These are phyloP conservation scores for Argentina anserina DNA, from an alignment of 306 rosid species.

Conservation along the genomic window DNA sequence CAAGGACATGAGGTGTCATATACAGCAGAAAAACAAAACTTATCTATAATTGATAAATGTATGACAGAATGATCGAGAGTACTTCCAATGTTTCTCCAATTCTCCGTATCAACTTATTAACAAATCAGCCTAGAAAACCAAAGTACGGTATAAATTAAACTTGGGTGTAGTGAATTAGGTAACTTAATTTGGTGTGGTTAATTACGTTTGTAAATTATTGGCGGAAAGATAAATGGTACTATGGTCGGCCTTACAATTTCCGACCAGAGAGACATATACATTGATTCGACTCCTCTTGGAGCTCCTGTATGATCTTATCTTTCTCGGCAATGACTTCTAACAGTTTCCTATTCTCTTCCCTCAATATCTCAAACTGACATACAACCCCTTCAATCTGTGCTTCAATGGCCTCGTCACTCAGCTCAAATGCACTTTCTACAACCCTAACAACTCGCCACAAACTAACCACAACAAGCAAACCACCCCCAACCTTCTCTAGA, in stretches of 20 bases:
- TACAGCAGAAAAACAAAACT: too few relatives aligned
- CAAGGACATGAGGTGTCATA: too few relatives aligned
- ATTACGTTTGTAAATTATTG: neutral
- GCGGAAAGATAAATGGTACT: neutral
- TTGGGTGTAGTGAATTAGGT: too few relatives aligned
- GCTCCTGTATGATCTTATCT: constrained; percentile 39
- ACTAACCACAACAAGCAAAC: constrained; percentile 58
- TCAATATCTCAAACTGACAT: constrained; percentile 45
- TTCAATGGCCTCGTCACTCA: constrained; percentile 76
- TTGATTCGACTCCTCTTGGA: constrained; percentile 40
- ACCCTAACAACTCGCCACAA: constrained; percentile 77
- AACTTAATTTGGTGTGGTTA: too few relatives aligned
- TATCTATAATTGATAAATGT: too few relatives aligned
- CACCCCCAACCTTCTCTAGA: constrained; percentile 56
- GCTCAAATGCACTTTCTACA: constrained; percentile 67
- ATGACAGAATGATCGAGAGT: too few relatives aligned
- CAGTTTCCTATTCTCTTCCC: constrained; percentile 50
- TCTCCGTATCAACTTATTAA: neutral
- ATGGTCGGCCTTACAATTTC: neutral
- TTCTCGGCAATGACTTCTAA: constrained; percentile 30
- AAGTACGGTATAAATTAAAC: too few relatives aligned
- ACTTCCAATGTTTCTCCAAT: neutral
- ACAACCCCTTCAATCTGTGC: constrained; percentile 53
- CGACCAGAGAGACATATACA: neutral
- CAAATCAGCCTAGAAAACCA: neutral